Evolutionary conservation across 768 basidiomycete genomes (phyloP).

Genomic region (Tricholoma matsutake): DNA sequence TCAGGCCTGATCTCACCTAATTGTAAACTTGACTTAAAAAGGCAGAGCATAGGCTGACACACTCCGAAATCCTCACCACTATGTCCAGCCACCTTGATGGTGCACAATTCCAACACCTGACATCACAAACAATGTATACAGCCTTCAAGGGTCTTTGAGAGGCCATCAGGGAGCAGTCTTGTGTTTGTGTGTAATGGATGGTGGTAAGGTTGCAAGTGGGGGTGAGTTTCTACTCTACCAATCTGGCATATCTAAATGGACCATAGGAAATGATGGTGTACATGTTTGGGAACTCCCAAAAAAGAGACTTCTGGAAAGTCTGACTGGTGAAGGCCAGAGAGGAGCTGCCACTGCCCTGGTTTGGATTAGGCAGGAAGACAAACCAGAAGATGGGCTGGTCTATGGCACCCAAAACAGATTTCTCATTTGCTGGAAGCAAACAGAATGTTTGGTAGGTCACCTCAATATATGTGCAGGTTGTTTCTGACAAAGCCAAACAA

Average conservation of each 20-base stretch:
- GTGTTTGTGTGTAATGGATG: background rate
- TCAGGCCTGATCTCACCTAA: too few species aligned
- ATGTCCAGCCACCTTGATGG: background rate
- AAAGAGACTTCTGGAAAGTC: background rate
- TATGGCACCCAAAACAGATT: background rate
- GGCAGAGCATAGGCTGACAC: too few species aligned
- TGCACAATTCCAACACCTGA: background rate
- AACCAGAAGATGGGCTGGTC: background rate
- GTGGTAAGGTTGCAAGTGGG: conserved; percentile 1
- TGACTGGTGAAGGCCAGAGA: background rate
- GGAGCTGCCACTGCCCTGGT: background rate
- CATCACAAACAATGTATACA: background rate
- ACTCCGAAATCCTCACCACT: too few species aligned
- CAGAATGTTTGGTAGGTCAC: too few species aligned
- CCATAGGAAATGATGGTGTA: background rate
- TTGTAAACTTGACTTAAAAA: too few species aligned
- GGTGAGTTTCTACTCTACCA: background rate
- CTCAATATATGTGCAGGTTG: too few species aligned
- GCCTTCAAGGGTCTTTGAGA: background rate
- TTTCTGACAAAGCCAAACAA: too few species aligned
- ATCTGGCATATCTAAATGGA: background rate
- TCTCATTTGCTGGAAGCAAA: background rate
- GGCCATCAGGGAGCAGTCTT: background rate
- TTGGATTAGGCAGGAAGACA: background rate
- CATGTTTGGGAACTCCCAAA: background rate